Evolutionary conservation across 495 filamentous ascomycete genomes (phyloP).

Genomic region (Lophium mytilinum): DNA sequence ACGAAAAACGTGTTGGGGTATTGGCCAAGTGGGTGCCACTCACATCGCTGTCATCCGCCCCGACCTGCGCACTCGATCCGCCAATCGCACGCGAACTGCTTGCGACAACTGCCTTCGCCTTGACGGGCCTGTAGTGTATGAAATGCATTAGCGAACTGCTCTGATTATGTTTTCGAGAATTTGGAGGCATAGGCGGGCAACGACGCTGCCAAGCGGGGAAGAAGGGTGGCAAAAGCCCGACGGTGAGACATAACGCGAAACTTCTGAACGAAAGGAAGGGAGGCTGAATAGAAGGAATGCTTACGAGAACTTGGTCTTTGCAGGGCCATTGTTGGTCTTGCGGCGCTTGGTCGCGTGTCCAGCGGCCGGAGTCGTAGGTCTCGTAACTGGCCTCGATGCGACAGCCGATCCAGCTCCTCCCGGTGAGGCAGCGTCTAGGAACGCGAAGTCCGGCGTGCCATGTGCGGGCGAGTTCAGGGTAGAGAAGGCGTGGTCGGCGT

Average conservation of each 20-base stretch:
- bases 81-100: conserved; percentile 17
- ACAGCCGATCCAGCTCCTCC: conserved; percentile 1
- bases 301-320: conserved; percentile 25
- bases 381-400: conserved; percentile 15
- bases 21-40: conserved; percentile 20
- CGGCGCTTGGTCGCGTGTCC: conserved; percentile 13
- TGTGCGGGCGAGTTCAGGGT: background rate
- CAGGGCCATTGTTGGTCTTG: conserved; percentile 17
- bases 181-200: too few species aligned
- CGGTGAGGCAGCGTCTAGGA: background rate
- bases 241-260: background rate
- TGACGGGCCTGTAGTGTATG: conserved; percentile 18
- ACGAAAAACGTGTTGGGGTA: conserved; percentile 20
- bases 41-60: conserved; percentile 27
- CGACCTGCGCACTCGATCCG: conserved; percentile 15
- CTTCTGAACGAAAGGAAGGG: conserved; percentile 5
- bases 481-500: background rate
- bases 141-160: conserved; percentile 15
- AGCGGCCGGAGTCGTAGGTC: conserved; percentile 12
- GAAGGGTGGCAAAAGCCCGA: too few species aligned
- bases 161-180: background rate
- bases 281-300: conserved; percentile 9
- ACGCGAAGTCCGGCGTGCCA: background rate
- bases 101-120: conserved; percentile 21
- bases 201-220: too few species aligned